Percentiles rank a stretch among this genome's conserved stretches.
Conservation (phyloP, 1,284 basidiomycete species). For the Pseudozyma sp. region DNA sequence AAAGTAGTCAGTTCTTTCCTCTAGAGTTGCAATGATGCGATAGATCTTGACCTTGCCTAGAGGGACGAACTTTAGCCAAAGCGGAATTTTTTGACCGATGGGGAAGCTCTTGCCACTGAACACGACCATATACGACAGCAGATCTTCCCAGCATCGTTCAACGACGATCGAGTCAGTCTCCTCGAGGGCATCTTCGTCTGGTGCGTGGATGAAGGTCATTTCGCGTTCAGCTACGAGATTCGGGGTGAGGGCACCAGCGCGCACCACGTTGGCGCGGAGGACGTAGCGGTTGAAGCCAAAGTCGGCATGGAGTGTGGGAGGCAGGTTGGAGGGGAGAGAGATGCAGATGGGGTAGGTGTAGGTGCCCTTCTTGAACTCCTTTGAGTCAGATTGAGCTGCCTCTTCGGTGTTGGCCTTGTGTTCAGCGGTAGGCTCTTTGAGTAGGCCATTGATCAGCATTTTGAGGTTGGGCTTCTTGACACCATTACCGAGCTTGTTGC, state of each 20-base stretch:
- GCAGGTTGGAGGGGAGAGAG: constrained; percentile 81
- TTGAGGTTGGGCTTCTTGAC: constrained; percentile 45
- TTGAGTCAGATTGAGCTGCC: constrained; percentile 75
- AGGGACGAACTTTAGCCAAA: constrained; percentile 86
- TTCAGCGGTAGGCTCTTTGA: constrained; percentile 38
- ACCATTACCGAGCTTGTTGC: constrained; percentile 12
- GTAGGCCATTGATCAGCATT: constrained; percentile 46
- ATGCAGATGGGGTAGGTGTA: constrained; percentile 96
- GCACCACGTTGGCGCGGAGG: constrained; percentile 84
- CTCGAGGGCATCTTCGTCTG: constrained; percentile 74
- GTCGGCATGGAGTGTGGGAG: constrained; percentile 82
- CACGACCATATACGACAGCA: constrained; percentile 83
- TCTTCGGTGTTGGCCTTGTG: constrained; percentile 19
- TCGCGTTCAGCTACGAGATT: constrained; percentile 81
- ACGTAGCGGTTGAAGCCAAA: constrained; percentile 84
- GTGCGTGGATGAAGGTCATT: constrained; percentile 81
- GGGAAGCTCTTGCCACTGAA: constrained; percentile 76
- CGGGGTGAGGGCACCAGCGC: constrained; percentile 82
- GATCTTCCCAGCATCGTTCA: constrained; percentile 90
- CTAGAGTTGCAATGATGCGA: constrained; percentile 80
- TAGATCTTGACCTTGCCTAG: constrained; percentile 84
- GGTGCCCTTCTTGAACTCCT: constrained; percentile 88
- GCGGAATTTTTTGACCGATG: constrained; percentile 83
- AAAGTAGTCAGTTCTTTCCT: constrained; percentile 75
- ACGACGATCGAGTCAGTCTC: constrained; percentile 85